Evolutionary conservation across 2,329 filamentous ascomycete species (phyloP), one percentile per base, ranked within the genome.

Genomic region (Hyphodiscus sp.): DNA sequence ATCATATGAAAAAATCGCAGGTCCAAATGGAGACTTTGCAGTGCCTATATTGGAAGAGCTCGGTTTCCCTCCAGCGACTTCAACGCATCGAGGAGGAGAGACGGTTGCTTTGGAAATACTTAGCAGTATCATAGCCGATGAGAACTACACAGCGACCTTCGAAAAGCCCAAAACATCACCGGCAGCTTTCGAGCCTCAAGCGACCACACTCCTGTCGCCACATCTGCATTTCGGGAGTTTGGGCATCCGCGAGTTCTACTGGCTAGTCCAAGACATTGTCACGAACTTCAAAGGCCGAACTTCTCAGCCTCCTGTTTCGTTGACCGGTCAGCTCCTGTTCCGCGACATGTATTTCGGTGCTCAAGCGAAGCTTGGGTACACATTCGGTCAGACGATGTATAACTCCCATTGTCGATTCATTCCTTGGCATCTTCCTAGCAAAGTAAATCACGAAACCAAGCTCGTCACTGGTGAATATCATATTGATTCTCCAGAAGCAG

Each of bases 291-390:
- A 79, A 2, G 85, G 81, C 8, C 72, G 74, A 23, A 70, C 72
- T 1, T 76, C 76, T 0, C 61, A 71, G 2, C 82, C 85, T 0
- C 87, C 87, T 0, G 81, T 81, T n/a, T 87, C 81, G 56, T 68
- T 91, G 16, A 83, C 78, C 0, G 87, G 87, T 2, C 87, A 91
- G 61, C 70, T 91, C 1, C 73, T 90, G 11, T 91, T 91, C 67
- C 77, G 87, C 16, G 87, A 91, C 65, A 91, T 91, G 87, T 91
- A 91, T 69, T 91, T 91, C 61, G 86, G 80, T 15, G 86, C 87
- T 0, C 86, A 91, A 65, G 85, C 86, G 0, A 76, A 80, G 0
- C 71, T 90, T 1, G 87, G 87, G 0, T 74, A 78, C 30, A 63
- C 72, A 0, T 91, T 89, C 61, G 74, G 71, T 1, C 85, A 88